Percentiles rank a stretch among this genome's conserved stretches.
These are phyloP conservation scores for Helotiales sp. DNA, from an alignment of 2,329 filamentous ascomycete species.

Conservation along the genomic window DNA sequence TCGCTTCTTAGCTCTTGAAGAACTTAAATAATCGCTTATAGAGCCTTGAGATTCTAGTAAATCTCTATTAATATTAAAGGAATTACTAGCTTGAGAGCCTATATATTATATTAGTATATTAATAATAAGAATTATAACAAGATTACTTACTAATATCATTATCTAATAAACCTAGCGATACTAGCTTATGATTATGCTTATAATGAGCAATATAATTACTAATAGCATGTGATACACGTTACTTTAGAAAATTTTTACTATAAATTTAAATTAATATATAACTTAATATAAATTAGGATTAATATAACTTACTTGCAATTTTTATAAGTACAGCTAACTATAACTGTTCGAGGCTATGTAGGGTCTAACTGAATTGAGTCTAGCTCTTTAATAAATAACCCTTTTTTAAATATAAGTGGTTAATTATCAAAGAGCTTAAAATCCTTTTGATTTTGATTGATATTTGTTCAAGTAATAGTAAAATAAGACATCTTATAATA, in stretches of 20 bases:
- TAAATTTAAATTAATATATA: neutral
- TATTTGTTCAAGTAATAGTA: neutral
- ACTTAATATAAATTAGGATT: neutral
- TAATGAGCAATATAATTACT: neutral
- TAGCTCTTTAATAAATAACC: neutral
- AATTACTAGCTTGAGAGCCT: neutral
- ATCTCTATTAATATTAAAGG: neutral
- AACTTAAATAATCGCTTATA: neutral
- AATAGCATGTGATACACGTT: neutral
- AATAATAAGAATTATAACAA: neutral
- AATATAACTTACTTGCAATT: slow-evolving; percentile 1
- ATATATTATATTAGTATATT: neutral
- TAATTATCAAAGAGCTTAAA: neutral
- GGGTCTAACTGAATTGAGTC: neutral
- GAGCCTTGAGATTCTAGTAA: neutral
- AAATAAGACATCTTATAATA: neutral
- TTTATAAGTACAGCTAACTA: neutral
- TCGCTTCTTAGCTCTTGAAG: neutral
- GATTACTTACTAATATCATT: neutral
- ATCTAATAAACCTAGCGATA: neutral
- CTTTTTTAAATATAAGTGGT: neutral
- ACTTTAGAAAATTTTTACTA: neutral
- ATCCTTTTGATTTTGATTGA: neutral
- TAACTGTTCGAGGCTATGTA: neutral
- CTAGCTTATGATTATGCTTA: neutral